Evolutionary conservation across 495 filamentous ascomycete genomes (phyloP).

Genomic region (Elaphomyces granulatus): DNA sequence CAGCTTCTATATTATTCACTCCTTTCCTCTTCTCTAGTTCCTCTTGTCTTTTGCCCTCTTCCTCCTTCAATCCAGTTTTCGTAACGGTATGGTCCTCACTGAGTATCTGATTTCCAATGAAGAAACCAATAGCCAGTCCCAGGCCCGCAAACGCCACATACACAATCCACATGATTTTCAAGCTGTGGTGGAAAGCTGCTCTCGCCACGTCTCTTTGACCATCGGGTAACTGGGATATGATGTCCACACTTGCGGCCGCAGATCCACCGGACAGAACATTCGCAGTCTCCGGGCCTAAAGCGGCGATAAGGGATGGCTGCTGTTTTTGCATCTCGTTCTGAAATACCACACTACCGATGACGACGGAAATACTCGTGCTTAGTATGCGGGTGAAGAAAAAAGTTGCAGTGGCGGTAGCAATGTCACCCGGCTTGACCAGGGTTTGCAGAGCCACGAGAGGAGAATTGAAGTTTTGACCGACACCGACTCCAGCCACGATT

Average conservation of each 20-base stretch:
- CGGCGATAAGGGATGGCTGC: slow-evolving; percentile 19
- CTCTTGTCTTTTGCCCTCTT: slow-evolving; percentile 24
- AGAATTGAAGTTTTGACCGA: slow-evolving; percentile 42
- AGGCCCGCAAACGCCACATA: slow-evolving; percentile 41
- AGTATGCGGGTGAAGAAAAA: slow-evolving; percentile 38
- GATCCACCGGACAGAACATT: slow-evolving; percentile 10
- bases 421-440: slow-evolving; percentile 33
- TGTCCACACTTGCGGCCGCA: slow-evolving; percentile 3
- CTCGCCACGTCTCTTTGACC: slow-evolving; percentile 34
- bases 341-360: slow-evolving; percentile 42
- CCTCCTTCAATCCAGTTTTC: slow-evolving; percentile 42
- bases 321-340: slow-evolving; percentile 38
- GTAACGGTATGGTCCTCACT: slow-evolving; percentile 44
- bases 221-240: slow-evolving; percentile 36
- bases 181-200: slow-evolving; percentile 37
- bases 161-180: slow-evolving; percentile 55
- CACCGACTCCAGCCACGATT: slow-evolving; percentile 37
- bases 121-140: slow-evolving; percentile 38
- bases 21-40: slow-evolving; percentile 3
- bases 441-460: slow-evolving; percentile 46
- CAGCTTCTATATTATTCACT: too few relatives aligned
- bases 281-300: slow-evolving; percentile 22
- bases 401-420: slow-evolving; percentile 36
- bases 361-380: slow-evolving; percentile 36
- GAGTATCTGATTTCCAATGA: slow-evolving; percentile 40